A percentile compares a stretch with the other conserved stretches of the same genome.
These are phyloP conservation scores for Fusarium lyarnte DNA, from an alignment of 2,329 filamentous ascomycete genomes.

Conservation along the genomic window DNA sequence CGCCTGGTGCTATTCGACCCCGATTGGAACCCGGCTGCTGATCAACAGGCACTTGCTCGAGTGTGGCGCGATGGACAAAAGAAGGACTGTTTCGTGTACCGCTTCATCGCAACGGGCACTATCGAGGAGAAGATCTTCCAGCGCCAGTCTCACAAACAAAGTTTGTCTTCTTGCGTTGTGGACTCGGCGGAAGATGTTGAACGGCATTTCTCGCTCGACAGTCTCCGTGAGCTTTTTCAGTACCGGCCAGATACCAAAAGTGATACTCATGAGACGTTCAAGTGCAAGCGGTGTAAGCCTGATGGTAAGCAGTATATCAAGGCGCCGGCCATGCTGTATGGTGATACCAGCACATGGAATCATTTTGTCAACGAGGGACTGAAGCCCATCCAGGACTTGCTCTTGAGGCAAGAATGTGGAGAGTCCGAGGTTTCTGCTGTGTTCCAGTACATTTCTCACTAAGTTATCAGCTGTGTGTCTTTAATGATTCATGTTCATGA, in stretches of 20 bases:
- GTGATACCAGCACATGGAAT: constrained; percentile 99
- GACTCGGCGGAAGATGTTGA: constrained; percentile 97
- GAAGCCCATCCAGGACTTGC: constrained; percentile 85
- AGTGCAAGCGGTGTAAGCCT: constrained; percentile 92
- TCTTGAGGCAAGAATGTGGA: constrained; percentile 85
- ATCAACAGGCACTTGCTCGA: constrained; percentile 95
- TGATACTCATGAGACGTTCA: constrained; percentile 98
- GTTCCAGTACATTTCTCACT: constrained; percentile 98
- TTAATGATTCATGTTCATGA: constrained; percentile 20
- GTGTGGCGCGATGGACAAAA: constrained; percentile 99
- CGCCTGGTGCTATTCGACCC: constrained; percentile 96
- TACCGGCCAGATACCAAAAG: constrained; percentile 85
- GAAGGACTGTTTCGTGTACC: constrained; percentile 99
- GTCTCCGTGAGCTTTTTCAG: constrained; percentile 91
- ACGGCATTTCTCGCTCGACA: constrained; percentile 93
- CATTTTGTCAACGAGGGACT: constrained; percentile 89
- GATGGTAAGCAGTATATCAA: constrained; percentile 90
- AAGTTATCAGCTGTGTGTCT: constrained; percentile 8
- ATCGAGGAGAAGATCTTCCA: constrained; percentile 99
- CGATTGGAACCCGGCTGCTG: constrained; percentile 97
- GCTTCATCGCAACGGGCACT: constrained; percentile 97
- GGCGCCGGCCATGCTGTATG: constrained; percentile 93
- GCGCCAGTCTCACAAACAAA: constrained; percentile 97
- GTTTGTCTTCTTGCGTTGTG: constrained; percentile 93
- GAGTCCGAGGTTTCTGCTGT: constrained; percentile 89